These are phyloP conservation scores for Sextonia rubra DNA, from an alignment of 164 flowering plant genomes.

Conservation along the genomic window DNA sequence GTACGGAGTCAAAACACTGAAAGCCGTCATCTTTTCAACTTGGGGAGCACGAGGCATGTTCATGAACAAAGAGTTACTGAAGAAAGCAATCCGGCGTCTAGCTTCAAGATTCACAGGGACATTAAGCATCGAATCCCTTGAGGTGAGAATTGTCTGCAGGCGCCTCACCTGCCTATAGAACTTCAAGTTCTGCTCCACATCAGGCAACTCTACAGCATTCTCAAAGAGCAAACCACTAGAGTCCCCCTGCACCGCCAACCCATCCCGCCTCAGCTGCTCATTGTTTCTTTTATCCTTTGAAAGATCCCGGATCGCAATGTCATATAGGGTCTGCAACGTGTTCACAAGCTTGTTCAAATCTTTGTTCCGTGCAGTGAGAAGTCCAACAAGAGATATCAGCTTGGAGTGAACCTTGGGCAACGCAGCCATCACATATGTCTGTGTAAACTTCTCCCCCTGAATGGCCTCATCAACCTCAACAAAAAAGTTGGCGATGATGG, in stretches of 20 bases:
- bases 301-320: constrained; percentile 57
- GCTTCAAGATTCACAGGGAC: constrained; percentile 84
- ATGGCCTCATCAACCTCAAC: constrained; percentile 50
- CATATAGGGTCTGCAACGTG: constrained; percentile 77
- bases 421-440: constrained; percentile 31
- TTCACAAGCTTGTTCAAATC: constrained; percentile 48
- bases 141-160: constrained; percentile 61
- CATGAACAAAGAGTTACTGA: constrained; percentile 94
- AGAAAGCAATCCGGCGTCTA: constrained; percentile 78
- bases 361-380: constrained; percentile 39
- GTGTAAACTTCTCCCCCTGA: constrained; percentile 45
- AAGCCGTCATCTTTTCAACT: constrained; percentile 78
- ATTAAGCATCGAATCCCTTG: constrained; percentile 77
- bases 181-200: constrained; percentile 35
- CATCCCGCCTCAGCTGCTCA: constrained; percentile 45
- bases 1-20: constrained; percentile 91
- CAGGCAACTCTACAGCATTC: constrained; percentile 65
- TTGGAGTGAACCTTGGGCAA: constrained; percentile 55
- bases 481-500: constrained; percentile 52
- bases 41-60: constrained; percentile 91
- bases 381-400: constrained; percentile 52
- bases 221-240: constrained; percentile 58
- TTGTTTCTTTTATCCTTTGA: constrained; percentile 46
- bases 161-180: constrained; percentile 70
- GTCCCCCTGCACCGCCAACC: constrained; percentile 48